Percentiles rank a stretch among this genome's conserved stretches.
Conservation (phyloP, 257 asterid genomes). For the Perilla frutescens region DNA sequence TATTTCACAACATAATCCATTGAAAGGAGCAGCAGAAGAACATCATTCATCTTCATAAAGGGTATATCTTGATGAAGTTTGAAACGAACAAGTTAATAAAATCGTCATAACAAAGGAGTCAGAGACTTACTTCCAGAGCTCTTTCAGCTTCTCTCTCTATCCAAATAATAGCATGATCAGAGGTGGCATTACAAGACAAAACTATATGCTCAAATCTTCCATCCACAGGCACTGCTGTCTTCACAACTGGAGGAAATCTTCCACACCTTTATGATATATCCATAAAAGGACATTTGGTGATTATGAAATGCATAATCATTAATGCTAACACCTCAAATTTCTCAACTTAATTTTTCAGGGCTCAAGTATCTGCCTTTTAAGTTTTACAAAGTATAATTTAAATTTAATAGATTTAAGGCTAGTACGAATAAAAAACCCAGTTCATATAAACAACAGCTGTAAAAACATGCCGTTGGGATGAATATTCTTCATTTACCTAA, state of each 20-base stretch:
- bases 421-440: not conserved
- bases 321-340: not conserved
- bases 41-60: too few species aligned
- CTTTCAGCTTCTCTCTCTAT: conserved; percentile 83
- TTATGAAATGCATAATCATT: conserved; percentile 16
- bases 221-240: conserved; percentile 90
- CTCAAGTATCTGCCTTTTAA: not conserved
- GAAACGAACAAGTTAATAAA: not conserved
- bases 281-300: conserved; percentile 21
- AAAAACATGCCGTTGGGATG: conserved; percentile 10
- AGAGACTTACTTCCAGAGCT: conserved; percentile 76
- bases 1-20: not conserved
- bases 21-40: not conserved
- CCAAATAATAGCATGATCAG: conserved; percentile 94
- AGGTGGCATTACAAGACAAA: conserved; percentile 90
- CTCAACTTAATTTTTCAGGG: conserved; percentile 16
- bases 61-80: not conserved
- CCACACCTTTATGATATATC: conserved; percentile 55
- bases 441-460: not conserved
- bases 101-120: conserved; percentile 41
- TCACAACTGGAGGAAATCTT: conserved; percentile 86
- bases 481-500: conserved; percentile 52
- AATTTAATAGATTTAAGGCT: not conserved
- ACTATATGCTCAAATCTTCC: conserved; percentile 96
- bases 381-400: not conserved